Conservation (phyloP, 495 filamentous ascomycete genomes). For the Trichoderma parareesei region DNA sequence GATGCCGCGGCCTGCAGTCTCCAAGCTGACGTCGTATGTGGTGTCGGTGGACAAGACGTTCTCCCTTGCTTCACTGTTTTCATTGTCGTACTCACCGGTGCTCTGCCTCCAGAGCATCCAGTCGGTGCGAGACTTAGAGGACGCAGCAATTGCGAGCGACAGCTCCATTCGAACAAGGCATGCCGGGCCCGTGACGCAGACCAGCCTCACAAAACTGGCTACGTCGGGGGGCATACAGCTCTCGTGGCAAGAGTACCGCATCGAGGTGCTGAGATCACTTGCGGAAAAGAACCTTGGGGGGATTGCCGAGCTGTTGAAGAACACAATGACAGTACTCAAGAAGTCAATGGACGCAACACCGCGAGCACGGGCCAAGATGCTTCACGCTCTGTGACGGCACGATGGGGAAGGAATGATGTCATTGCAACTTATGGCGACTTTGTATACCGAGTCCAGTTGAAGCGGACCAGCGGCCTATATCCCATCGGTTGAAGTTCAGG, state of each 20-base stretch:
- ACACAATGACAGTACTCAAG: slow-evolving; percentile 71
- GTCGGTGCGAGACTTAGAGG: slow-evolving; percentile 60
- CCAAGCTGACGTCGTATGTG: slow-evolving; percentile 40
- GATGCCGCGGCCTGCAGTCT: slow-evolving; percentile 41
- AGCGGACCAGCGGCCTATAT: slow-evolving; percentile 2
- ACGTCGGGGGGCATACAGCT: slow-evolving; percentile 62
- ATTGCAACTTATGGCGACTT: slow-evolving; percentile 3
- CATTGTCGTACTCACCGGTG: slow-evolving; percentile 58
- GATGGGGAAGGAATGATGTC: not conserved
- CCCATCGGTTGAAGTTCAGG: slow-evolving; percentile 13
- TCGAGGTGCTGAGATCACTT: slow-evolving; percentile 64
- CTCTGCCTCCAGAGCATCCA: slow-evolving; percentile 59
- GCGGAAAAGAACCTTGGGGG: slow-evolving; percentile 58
- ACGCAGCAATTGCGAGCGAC: slow-evolving; percentile 31
- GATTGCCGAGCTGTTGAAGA: slow-evolving; percentile 66
- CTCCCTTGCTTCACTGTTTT: slow-evolving; percentile 52
- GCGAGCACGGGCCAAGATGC: not conserved
- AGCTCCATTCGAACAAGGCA: slow-evolving; percentile 44
- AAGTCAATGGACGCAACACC: slow-evolving; percentile 20
- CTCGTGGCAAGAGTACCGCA: slow-evolving; percentile 65
- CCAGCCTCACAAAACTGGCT: slow-evolving; percentile 51
- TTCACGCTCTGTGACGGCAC: not conserved
- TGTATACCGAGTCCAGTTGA: slow-evolving; percentile 9
- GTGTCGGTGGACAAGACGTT: slow-evolving; percentile 32
- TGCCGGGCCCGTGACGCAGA: slow-evolving; percentile 69